These are phyloP conservation scores for Kwoniella dejecticola DNA, from an alignment of 768 basidiomycete genomes.

Conservation along the genomic window DNA sequence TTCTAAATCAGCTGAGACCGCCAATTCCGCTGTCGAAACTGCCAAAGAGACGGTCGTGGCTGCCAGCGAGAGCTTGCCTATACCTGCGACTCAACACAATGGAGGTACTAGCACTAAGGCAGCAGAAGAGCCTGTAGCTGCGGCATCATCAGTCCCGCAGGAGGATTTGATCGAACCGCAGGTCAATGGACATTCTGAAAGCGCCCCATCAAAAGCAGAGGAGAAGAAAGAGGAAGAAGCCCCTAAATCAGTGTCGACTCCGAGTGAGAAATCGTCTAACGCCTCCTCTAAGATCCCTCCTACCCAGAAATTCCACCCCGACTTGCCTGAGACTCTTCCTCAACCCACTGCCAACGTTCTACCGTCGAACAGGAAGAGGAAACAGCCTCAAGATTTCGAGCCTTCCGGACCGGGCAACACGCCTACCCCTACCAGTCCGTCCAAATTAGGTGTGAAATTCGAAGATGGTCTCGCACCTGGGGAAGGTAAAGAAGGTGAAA, in stretches of 20 bases:
- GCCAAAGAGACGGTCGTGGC: slow-evolving; percentile 2
- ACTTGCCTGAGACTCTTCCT: slow-evolving; percentile 38
- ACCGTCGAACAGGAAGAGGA: slow-evolving; percentile 45
- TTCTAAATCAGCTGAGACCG: slow-evolving; percentile 18
- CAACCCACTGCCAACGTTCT: slow-evolving; percentile 24
- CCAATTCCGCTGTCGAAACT: slow-evolving; percentile 9
- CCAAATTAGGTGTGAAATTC: slow-evolving; percentile 53
- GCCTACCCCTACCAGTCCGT: slow-evolving; percentile 28
- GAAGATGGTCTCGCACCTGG: slow-evolving; percentile 54
- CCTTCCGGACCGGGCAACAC: slow-evolving; percentile 33
- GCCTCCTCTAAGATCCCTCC: slow-evolving; percentile 7
- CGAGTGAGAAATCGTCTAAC: no score
- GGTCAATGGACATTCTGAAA: neutral
- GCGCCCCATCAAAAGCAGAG: neutral
- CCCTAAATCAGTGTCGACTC: neutral
- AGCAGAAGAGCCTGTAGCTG: neutral
- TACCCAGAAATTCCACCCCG: slow-evolving; percentile 31
- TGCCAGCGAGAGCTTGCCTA: slow-evolving; percentile 9
- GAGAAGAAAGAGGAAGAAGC: neutral
- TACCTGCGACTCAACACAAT: neutral
- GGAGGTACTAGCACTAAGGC: neutral
- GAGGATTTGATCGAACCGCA: slow-evolving; percentile 3
- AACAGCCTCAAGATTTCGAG: slow-evolving; percentile 46
- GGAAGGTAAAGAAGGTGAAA: slow-evolving; percentile 52
- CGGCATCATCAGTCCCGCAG: neutral